These are phyloP conservation scores for Claviceps maximensis DNA, from an alignment of 2,329 filamentous ascomycete species.

Conservation along the genomic window DNA sequence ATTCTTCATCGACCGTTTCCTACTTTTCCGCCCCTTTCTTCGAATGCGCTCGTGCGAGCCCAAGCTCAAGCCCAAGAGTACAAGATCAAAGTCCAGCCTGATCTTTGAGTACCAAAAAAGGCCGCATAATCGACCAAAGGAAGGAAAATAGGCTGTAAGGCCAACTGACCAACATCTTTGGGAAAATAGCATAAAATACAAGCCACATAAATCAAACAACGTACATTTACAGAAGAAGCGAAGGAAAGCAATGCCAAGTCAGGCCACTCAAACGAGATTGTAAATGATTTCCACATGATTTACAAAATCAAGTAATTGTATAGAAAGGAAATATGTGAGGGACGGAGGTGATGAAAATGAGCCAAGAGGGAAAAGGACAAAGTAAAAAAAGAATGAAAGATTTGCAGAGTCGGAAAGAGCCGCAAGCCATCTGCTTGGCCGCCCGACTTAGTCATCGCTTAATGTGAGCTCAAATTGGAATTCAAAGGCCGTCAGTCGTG, in stretches of 20 bases:
- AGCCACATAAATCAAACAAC: background rate
- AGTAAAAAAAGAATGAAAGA: background rate
- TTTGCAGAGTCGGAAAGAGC: background rate
- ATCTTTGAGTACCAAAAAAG: background rate
- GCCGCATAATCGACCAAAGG: background rate
- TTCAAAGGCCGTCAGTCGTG: conserved; percentile 6
- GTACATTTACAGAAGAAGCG: conserved; percentile 3
- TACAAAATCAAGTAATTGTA: conserved; percentile 3
- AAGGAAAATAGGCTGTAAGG: background rate
- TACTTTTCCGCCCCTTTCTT: background rate
- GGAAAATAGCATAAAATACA: conserved; percentile 2
- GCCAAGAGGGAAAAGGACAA: background rate
- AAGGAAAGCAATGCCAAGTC: conserved; percentile 6
- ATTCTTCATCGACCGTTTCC: conserved; percentile 4
- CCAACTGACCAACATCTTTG: background rate
- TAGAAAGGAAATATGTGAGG: background rate
- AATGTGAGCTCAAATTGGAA: background rate
- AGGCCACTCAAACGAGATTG: conserved; percentile 1
- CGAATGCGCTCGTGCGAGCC: conserved; percentile 3
- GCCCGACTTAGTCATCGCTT: background rate
- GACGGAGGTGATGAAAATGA: background rate
- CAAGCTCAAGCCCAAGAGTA: conserved; percentile 7
- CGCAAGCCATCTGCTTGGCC: background rate
- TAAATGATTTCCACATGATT: conserved; percentile 4
- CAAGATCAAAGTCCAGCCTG: conserved; percentile 22